Conservation (phyloP, 2,329 filamentous ascomycete genomes). For the Ceratocystis diversiconidia region DNA sequence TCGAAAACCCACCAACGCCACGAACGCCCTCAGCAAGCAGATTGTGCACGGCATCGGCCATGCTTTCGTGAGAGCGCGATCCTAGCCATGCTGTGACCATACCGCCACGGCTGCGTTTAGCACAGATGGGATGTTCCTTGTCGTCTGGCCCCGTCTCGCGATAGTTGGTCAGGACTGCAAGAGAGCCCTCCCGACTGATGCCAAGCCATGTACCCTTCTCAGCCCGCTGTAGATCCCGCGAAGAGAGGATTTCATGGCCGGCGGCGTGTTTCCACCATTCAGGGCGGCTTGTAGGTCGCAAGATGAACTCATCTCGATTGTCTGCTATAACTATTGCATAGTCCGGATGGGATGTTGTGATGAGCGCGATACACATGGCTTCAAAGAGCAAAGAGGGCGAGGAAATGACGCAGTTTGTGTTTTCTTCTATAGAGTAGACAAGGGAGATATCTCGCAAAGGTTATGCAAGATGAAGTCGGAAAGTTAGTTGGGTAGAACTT, state of each 20-base stretch:
- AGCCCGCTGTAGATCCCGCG: conserved; percentile 45
- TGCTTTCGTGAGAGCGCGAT: conserved; percentile 33
- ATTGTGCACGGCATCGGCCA: conserved; percentile 36
- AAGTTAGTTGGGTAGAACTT: background rate
- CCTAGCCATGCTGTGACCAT: conserved; percentile 51
- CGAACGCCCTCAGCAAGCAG: conserved; percentile 42
- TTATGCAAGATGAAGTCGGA: background rate
- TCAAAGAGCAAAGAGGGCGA: background rate
- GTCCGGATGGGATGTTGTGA: conserved; percentile 60
- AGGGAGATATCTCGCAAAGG: background rate
- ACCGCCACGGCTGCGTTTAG: conserved; percentile 43
- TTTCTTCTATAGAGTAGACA: background rate
- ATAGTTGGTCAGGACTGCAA: conserved; percentile 54
- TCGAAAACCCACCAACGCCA: conserved; percentile 51
- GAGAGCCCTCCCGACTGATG: conserved; percentile 42
- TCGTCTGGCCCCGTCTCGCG: conserved; percentile 40
- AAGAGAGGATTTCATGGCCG: conserved; percentile 39
- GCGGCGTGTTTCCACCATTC: conserved; percentile 45
- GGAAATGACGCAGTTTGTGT: background rate
- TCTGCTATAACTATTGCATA: conserved; percentile 64
- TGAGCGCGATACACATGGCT: conserved; percentile 63
- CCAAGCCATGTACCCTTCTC: conserved; percentile 55
- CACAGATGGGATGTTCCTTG: conserved; percentile 38
- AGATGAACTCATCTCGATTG: conserved; percentile 63
- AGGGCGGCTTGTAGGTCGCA: conserved; percentile 47